phyloP scores from a whole-genome alignment of 1,139 yeast genomes.

The Kodamaea anthophila region DNA sequence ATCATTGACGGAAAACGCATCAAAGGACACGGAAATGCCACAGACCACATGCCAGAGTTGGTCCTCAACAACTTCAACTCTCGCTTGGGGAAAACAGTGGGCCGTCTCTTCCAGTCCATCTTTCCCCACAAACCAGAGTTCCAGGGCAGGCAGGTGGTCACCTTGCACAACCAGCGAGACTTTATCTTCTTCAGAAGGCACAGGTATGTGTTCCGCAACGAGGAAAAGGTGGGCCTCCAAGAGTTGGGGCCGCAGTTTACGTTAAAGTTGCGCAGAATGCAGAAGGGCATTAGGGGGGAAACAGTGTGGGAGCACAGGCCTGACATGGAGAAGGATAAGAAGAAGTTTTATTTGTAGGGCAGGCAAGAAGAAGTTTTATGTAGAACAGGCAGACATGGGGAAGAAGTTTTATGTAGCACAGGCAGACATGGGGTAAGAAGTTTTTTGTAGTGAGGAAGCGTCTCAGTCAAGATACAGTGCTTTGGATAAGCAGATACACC shows the following conservation, averaged over 20 bases:
- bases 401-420: too few species aligned
- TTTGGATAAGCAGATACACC: too few species aligned
- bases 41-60: slow-evolving; percentile 87
- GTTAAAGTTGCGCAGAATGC: slow-evolving; percentile 76
- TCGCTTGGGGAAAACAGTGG: slow-evolving; percentile 87
- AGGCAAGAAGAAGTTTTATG: too few species aligned
- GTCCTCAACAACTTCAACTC: slow-evolving; percentile 89
- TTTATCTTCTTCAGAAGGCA: slow-evolving; percentile 93
- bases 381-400: too few species aligned
- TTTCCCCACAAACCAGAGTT: slow-evolving; percentile 92
- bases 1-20: slow-evolving; percentile 70
- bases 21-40: slow-evolving; percentile 83
- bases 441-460: too few species aligned
- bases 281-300: slow-evolving; percentile 86
- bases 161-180: slow-evolving; percentile 94
- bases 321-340: slow-evolving; percentile 94
- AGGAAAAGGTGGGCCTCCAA: slow-evolving; percentile 88
- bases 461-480: too few species aligned
- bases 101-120: slow-evolving; percentile 81
- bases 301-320: slow-evolving; percentile 95
- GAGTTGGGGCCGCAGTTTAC: slow-evolving; percentile 98
- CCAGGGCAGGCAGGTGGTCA: slow-evolving; percentile 91
- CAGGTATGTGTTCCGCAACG: slow-evolving; percentile 82
- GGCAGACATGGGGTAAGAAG: too few species aligned
- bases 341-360: slow-evolving; percentile 78